Evolutionary conservation across 1,139 yeast species (phyloP).

Genomic region (Groenewaldozyma auringiensis): DNA sequence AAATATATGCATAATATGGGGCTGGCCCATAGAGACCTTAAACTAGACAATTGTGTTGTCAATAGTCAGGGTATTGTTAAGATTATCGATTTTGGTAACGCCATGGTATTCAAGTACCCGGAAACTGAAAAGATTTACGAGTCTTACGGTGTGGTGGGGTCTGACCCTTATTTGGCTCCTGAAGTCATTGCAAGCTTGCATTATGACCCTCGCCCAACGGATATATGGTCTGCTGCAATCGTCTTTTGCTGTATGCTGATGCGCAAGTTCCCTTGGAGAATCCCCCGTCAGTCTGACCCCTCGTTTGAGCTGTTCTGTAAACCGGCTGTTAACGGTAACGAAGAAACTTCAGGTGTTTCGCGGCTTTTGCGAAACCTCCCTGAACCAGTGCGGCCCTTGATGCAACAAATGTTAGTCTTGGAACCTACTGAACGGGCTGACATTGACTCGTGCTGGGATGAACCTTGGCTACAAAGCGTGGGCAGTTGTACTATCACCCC

Average conservation of each 20-base stretch:
- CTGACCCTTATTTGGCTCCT: slow-evolving; percentile 92
- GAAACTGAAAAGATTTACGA: slow-evolving; percentile 72
- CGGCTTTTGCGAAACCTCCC: slow-evolving; percentile 30
- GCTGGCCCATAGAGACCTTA: slow-evolving; percentile 84
- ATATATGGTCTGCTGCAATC: slow-evolving; percentile 91
- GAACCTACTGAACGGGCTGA: slow-evolving; percentile 49
- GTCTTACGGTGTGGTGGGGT: slow-evolving; percentile 87
- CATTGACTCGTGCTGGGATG: slow-evolving; percentile 74
- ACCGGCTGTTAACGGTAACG: slow-evolving; percentile 5
- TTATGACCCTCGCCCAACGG: slow-evolving; percentile 90
- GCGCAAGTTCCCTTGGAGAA: slow-evolving; percentile 94
- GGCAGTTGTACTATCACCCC: slow-evolving; percentile 41
- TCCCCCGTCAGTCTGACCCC: slow-evolving; percentile 79
- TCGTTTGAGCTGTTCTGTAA: slow-evolving; percentile 51
- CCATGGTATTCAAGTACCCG: slow-evolving; percentile 88
- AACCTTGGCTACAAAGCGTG: slow-evolving; percentile 62
- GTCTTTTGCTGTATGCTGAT: slow-evolving; percentile 92
- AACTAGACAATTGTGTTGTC: slow-evolving; percentile 88
- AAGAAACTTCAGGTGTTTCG: slow-evolving; percentile 23
- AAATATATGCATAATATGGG: slow-evolving; percentile 82
- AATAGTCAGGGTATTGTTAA: slow-evolving; percentile 79
- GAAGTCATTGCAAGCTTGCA: slow-evolving; percentile 77
- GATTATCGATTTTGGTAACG: slow-evolving; percentile 89
- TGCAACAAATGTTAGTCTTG: slow-evolving; percentile 29
- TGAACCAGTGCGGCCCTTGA: slow-evolving; percentile 27